A percentile compares a stretch with the other conserved stretches of the same genome.
These are phyloP conservation scores for Neonectria magnoliae DNA, from an alignment of 2,329 filamentous ascomycete genomes.

Conservation along the genomic window DNA sequence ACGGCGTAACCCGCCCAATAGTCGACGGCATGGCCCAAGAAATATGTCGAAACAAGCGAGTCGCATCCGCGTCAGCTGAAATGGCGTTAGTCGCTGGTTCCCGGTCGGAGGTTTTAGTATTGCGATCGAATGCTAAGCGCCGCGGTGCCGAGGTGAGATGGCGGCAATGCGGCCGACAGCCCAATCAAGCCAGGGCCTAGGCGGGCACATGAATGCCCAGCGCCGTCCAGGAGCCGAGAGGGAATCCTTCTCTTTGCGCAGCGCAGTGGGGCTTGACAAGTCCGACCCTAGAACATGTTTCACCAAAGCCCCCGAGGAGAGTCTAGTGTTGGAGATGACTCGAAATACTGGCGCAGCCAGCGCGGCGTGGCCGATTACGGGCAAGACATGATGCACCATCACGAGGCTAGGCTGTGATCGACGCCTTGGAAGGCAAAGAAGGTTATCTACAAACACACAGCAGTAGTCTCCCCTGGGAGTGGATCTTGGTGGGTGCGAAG, in stretches of 20 bases:
- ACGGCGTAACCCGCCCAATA: background rate
- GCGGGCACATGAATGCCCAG: background rate
- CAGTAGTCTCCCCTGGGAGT: background rate
- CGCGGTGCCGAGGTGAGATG: constrained; percentile 1
- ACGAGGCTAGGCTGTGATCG: background rate
- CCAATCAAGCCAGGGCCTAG: constrained; percentile 10
- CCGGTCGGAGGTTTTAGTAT: background rate
- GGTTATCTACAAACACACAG: background rate
- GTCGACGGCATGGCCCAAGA: background rate
- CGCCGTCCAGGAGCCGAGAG: background rate
- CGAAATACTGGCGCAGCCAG: background rate
- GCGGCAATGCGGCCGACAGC: constrained; percentile 15
- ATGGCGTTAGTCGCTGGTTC: background rate
- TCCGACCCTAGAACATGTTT: constrained; percentile 9
- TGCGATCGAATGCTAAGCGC: constrained; percentile 18
- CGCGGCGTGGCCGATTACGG: constrained; percentile 7
- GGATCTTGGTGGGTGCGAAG: constrained; percentile 18
- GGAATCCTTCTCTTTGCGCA: background rate
- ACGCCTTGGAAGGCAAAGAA: background rate
- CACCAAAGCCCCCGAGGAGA: constrained; percentile 8
- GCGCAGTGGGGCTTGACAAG: background rate
- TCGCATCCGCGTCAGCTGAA: background rate
- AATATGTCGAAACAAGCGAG: background rate
- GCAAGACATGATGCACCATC: background rate
- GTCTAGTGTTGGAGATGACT: background rate